Conservation (phyloP, 768 basidiomycete species). For the Termitomyces sp. region DNA sequence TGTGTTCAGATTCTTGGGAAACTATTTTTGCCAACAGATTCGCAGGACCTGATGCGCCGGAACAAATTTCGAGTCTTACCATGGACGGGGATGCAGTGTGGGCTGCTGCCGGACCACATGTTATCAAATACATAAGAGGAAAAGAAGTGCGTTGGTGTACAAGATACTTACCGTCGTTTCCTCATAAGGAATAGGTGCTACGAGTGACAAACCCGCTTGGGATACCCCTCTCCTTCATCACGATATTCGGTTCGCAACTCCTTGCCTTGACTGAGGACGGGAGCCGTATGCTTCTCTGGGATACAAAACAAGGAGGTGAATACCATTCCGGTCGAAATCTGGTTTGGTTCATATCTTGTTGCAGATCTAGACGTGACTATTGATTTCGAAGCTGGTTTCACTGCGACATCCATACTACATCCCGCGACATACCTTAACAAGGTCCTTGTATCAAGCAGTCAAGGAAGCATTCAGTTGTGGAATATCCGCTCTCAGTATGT, state of each 20-base stretch:
- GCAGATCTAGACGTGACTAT: slow-evolving; percentile 66
- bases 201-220: slow-evolving; percentile 66
- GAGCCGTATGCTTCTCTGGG: slow-evolving; percentile 74
- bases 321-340: background rate
- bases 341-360: slow-evolving; percentile 11
- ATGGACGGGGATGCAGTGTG: slow-evolving; percentile 89
- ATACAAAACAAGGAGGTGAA: slow-evolving; percentile 55
- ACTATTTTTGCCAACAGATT: slow-evolving; percentile 1
- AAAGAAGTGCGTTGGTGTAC: slow-evolving; percentile 61
- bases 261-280: slow-evolving; percentile 82
- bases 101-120: slow-evolving; percentile 65
- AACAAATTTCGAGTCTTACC: slow-evolving; percentile 70
- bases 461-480: slow-evolving; percentile 91
- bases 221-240: slow-evolving; percentile 57
- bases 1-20: slow-evolving; percentile 9
- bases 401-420: slow-evolving; percentile 83
- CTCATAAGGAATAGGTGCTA: slow-evolving; percentile 40
- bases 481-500: slow-evolving; percentile 82
- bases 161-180: slow-evolving; percentile 12
- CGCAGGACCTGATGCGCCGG: slow-evolving; percentile 78
- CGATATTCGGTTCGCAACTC: slow-evolving; percentile 80
- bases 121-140: slow-evolving; percentile 82
- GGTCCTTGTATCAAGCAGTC: slow-evolving; percentile 76
- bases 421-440: slow-evolving; percentile 98
- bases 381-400: slow-evolving; percentile 80